phyloP scores from a whole-genome alignment of 2,329 filamentous ascomycete genomes.

The Amauroascus niger region DNA sequence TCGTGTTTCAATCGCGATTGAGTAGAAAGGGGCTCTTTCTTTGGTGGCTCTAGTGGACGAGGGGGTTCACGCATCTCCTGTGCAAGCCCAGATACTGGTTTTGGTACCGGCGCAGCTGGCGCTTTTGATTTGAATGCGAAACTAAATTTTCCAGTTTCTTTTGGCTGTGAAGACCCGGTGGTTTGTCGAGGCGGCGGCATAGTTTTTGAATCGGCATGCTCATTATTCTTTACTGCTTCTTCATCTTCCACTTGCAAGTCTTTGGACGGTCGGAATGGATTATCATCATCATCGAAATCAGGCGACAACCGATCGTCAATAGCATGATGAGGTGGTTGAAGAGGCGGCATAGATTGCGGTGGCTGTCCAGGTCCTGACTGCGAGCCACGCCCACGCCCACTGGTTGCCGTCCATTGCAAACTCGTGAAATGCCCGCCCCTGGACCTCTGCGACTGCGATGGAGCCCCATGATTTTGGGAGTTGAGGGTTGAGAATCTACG shows the following conservation, averaged over 20 bases:
- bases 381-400: conserved; percentile 44
- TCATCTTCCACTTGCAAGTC: conserved; percentile 58
- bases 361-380: conserved; percentile 24
- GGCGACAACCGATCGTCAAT: conserved; percentile 29
- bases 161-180: conserved; percentile 45
- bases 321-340: conserved; percentile 22
- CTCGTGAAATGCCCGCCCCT: conserved; percentile 54
- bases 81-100: conserved; percentile 43
- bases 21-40: conserved; percentile 32
- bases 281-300: conserved; percentile 46
- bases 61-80: conserved; percentile 39
- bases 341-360: conserved; percentile 28
- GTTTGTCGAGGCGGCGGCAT: conserved; percentile 48
- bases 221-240: conserved; percentile 39
- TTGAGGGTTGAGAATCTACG: conserved; percentile 38
- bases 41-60: conserved; percentile 27
- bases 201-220: conserved; percentile 36
- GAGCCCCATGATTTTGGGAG: conserved; percentile 39
- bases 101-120: conserved; percentile 45
- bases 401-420: conserved; percentile 59
- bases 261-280: conserved; percentile 54
- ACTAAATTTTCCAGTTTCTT: conserved; percentile 64
- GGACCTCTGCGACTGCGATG: conserved; percentile 41
- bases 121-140: conserved; percentile 84
- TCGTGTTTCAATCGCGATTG: conserved; percentile 33